phyloP scores from a whole-genome alignment of 2,329 filamentous ascomycete species.

The Penicillium oxalicum region DNA sequence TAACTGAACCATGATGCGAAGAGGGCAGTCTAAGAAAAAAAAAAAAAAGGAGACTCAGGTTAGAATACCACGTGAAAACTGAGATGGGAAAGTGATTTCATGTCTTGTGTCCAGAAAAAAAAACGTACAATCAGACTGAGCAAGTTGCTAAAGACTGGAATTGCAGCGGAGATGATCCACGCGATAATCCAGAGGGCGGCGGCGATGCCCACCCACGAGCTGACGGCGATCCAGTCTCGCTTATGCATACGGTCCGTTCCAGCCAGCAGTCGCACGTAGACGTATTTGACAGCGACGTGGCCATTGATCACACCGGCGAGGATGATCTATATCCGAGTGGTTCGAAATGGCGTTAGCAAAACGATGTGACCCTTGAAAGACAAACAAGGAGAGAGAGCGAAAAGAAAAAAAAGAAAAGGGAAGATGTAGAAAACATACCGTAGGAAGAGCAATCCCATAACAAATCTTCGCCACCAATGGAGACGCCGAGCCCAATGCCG shows the following conservation, averaged over 20 bases:
- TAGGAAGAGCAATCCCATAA: conserved; percentile 63
- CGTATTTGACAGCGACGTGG: conserved; percentile 60
- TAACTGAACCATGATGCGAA: conserved; percentile 64
- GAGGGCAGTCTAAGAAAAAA: conserved; percentile 41
- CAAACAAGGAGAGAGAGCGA: no score
- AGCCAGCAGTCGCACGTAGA: conserved; percentile 59
- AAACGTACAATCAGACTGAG: conserved; percentile 52
- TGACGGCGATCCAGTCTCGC: conserved; percentile 46
- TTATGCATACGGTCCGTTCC: conserved; percentile 52
- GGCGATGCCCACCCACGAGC: conserved; percentile 56
- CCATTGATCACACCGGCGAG: conserved; percentile 67
- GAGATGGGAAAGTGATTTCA: neutral
- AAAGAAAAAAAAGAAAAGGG: no score
- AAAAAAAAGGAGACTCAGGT: no score
- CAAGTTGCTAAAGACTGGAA: conserved; percentile 63
- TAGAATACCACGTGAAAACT: no score
- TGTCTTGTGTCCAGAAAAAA: no score
- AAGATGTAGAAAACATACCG: conserved; percentile 29
- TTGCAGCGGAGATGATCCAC: conserved; percentile 63
- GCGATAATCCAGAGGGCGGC: conserved; percentile 53
- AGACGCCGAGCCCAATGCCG: conserved; percentile 60
- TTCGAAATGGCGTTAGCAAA: no score
- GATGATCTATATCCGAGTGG: conserved; percentile 45
- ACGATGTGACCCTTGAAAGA: no score
- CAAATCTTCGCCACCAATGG: conserved; percentile 55